These are phyloP conservation scores for Rhynchospora tenuis DNA, from an alignment of 176 grass and related monocot species.

Conservation along the genomic window DNA sequence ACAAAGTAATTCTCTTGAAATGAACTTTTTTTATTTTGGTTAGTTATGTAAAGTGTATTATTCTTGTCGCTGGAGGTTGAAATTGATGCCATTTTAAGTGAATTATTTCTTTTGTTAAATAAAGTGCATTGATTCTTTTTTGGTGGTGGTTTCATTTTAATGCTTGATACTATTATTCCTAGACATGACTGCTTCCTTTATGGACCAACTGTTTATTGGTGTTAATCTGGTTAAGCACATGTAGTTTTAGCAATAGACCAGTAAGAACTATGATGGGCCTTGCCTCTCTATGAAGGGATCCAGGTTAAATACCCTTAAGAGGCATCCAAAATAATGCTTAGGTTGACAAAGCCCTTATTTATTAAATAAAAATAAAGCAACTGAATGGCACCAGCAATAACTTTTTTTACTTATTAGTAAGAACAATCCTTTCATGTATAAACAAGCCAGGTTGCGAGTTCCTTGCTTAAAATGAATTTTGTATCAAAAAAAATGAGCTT, in stretches of 20 bases:
- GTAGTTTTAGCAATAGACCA: neutral
- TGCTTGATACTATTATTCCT: neutral
- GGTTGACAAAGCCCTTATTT: neutral
- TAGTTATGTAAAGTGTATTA: neutral
- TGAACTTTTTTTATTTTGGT: neutral
- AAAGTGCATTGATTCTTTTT: conserved; percentile 4
- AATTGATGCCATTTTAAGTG: neutral
- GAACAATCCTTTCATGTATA: neutral
- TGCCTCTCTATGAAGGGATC: neutral
- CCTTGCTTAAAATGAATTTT: neutral
- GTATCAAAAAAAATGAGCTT: neutral
- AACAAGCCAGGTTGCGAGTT: neutral
- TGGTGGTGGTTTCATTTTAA: neutral
- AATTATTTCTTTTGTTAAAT: neutral
- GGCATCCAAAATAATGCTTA: neutral
- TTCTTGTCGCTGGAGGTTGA: neutral
- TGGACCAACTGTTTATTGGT: neutral
- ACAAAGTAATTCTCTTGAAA: conserved; percentile 52
- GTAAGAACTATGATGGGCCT: neutral
- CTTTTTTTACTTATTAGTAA: neutral
- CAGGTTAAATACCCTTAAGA: neutral
- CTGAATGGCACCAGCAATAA: neutral
- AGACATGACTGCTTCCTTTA: neutral
- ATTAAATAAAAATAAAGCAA: neutral
- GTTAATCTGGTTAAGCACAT: neutral